Evolutionary conservation across 768 basidiomycete species (phyloP).

Genomic region (Mycena crocata): DNA sequence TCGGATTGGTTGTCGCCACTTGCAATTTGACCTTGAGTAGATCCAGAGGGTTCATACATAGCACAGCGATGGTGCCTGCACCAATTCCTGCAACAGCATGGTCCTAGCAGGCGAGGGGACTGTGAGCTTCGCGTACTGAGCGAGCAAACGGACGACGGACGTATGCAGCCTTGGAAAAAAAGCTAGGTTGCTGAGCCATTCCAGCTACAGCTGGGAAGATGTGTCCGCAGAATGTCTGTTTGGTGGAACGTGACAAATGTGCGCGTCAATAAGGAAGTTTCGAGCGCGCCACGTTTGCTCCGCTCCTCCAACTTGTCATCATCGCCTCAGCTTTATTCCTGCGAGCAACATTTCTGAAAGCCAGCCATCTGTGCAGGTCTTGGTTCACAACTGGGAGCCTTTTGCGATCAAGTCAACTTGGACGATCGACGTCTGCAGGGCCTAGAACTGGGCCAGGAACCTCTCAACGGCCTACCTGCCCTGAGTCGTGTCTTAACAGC

Average conservation of each 20-base stretch:
- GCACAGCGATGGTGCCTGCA: constrained; percentile 90
- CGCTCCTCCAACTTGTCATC: constrained; percentile 12
- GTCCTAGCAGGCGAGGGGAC: constrained; percentile 69
- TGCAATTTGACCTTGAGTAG: constrained; percentile 95
- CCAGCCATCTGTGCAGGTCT: no score
- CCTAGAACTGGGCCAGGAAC: no score
- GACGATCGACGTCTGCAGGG: no score
- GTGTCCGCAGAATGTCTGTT: not conserved
- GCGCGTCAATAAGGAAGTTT: not conserved
- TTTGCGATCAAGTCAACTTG: no score
- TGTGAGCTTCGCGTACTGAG: not conserved
- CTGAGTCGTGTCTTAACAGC: no score
- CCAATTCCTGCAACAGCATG: constrained; percentile 95
- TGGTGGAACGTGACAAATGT: not conserved
- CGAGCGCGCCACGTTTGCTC: constrained; percentile 11
- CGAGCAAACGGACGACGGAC: constrained; percentile 4
- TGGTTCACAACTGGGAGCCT: no score
- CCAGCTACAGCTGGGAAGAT: constrained; percentile 21
- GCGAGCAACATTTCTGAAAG: no score
- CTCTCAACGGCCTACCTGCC: no score
- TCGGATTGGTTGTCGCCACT: constrained; percentile 76
- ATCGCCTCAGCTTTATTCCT: no score
- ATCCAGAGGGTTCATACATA: constrained; percentile 98
- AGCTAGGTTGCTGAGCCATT: constrained; percentile 51
- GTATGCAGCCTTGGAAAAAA: constrained; percentile 48